These are phyloP conservation scores for Neonothopanus nambi DNA, from an alignment of 1,284 basidiomycete species.

Conservation along the genomic window DNA sequence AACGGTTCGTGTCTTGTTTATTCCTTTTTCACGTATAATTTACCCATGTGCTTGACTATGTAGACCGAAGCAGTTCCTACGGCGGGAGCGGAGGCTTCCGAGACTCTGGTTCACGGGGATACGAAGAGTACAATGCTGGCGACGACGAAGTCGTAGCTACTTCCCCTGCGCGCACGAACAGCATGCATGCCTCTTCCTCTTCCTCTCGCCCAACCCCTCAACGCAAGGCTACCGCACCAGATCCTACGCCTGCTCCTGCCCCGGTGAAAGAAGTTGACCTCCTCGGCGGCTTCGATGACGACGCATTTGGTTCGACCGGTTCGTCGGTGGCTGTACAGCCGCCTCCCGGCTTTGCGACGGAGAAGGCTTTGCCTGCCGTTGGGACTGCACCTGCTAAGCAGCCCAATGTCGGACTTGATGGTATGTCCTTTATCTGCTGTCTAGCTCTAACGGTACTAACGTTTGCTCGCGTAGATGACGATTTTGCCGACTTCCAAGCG, in stretches of 20 bases:
- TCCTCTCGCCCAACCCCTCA: neutral
- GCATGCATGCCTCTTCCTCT: neutral
- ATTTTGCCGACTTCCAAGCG: constrained; percentile 91
- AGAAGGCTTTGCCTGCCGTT: constrained; percentile 61
- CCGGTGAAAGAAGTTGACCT: constrained; percentile 65
- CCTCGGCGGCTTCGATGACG: constrained; percentile 80
- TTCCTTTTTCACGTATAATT: no score
- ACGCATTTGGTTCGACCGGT: constrained; percentile 35
- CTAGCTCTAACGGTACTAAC: constrained; percentile 6
- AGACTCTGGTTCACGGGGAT: constrained; percentile 54
- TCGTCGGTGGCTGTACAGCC: constrained; percentile 26
- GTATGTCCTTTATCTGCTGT: constrained; percentile 31
- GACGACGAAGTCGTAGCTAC: constrained; percentile 76
- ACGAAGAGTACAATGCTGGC: constrained; percentile 96
- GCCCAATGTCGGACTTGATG: constrained; percentile 38
- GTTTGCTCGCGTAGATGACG: constrained; percentile 58
- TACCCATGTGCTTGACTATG: neutral
- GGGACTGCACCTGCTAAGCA: constrained; percentile 25
- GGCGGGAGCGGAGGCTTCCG: constrained; percentile 52
- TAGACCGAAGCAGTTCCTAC: constrained; percentile 19
- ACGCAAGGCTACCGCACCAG: constrained; percentile 36
- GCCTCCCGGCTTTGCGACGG: constrained; percentile 35
- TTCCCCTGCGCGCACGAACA: constrained; percentile 20
- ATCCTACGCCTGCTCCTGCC: constrained; percentile 44
- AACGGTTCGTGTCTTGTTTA: constrained; percentile 14